These are phyloP conservation scores for Aspergillus indologenus DNA, from an alignment of 495 filamentous ascomycete species.

Conservation along the genomic window DNA sequence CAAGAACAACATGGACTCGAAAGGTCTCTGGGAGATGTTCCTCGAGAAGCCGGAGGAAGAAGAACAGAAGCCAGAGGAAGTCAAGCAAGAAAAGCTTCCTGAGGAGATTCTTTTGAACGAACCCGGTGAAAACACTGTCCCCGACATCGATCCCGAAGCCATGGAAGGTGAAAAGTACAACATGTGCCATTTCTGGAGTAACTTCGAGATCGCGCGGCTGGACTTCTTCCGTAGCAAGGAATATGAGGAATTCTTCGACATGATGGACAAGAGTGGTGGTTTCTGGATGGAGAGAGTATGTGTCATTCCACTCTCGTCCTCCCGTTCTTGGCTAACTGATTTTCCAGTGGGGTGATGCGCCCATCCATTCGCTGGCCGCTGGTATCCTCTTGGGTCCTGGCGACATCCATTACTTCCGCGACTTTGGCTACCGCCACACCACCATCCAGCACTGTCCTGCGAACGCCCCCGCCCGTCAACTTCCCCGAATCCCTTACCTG, in stretches of 20 bases:
- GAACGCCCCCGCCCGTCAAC: constrained; percentile 88
- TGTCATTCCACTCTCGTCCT: constrained; percentile 21
- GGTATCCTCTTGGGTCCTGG: constrained; percentile 76
- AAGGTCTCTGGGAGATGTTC: constrained; percentile 99
- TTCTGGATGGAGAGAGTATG: constrained; percentile 98
- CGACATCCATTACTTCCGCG: constrained; percentile 98
- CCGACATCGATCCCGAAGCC: constrained; percentile 82
- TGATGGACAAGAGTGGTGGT: constrained; percentile 97
- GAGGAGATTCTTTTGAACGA: constrained; percentile 80
- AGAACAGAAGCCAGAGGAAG: constrained; percentile 56
- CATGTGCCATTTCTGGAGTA: constrained; percentile 99
- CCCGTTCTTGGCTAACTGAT: constrained; percentile 18
- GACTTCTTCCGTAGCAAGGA: constrained; percentile 95
- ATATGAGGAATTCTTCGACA: constrained; percentile 98
- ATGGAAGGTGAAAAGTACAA: constrained; percentile 99
- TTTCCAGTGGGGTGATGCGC: constrained; percentile 91
- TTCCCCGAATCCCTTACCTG: constrained; percentile 75
- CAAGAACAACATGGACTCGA: constrained; percentile 81
- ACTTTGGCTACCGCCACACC: constrained; percentile 97
- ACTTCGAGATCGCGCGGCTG: constrained; percentile 95
- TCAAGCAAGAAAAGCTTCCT: constrained; percentile 68
- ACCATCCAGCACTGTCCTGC: constrained; percentile 98
- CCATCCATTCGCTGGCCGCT: constrained; percentile 95
- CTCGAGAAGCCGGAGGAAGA: constrained; percentile 64
- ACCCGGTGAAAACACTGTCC: constrained; percentile 64